These are phyloP conservation scores for Auricularia auricula-judae DNA, from an alignment of 768 basidiomycete genomes.

Conservation along the genomic window DNA sequence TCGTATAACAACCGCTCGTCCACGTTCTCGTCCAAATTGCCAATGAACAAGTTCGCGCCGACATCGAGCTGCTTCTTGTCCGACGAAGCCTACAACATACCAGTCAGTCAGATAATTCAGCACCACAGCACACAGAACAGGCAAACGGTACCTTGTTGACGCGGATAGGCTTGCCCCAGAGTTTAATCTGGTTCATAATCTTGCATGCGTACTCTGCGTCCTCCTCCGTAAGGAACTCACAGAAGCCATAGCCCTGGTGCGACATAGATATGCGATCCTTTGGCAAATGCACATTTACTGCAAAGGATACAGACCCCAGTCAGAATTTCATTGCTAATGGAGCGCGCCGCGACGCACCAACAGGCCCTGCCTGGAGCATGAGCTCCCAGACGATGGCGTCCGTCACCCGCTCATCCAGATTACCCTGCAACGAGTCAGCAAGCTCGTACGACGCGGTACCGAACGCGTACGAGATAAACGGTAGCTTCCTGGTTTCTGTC, in stretches of 20 bases:
- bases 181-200: constrained; percentile 99
- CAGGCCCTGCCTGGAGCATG: constrained; percentile 98
- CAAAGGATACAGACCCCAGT: neutral
- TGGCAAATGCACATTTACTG: constrained; percentile 95
- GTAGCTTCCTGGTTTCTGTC: constrained; percentile 90
- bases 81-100: constrained; percentile 66
- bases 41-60: constrained; percentile 94
- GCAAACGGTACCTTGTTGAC: constrained; percentile 81
- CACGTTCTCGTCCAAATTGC: constrained; percentile 89
- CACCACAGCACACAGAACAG: neutral
- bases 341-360: constrained; percentile 48
- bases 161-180: constrained; percentile 97
- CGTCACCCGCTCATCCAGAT: constrained; percentile 88
- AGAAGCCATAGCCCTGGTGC: constrained; percentile 99
- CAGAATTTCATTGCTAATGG: neutral
- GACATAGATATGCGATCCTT: constrained; percentile 98
- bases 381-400: constrained; percentile 96
- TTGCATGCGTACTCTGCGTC: constrained; percentile 99
- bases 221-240: constrained; percentile 97
- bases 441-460: neutral
- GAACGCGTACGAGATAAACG: constrained; percentile 56
- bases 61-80: constrained; percentile 98
- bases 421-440: constrained; percentile 49
- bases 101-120: constrained; percentile 11
- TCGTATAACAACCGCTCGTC: constrained; percentile 89